These are phyloP conservation scores for Naganishia sp. DNA, from an alignment of 1,284 basidiomycete species.

Conservation along the genomic window DNA sequence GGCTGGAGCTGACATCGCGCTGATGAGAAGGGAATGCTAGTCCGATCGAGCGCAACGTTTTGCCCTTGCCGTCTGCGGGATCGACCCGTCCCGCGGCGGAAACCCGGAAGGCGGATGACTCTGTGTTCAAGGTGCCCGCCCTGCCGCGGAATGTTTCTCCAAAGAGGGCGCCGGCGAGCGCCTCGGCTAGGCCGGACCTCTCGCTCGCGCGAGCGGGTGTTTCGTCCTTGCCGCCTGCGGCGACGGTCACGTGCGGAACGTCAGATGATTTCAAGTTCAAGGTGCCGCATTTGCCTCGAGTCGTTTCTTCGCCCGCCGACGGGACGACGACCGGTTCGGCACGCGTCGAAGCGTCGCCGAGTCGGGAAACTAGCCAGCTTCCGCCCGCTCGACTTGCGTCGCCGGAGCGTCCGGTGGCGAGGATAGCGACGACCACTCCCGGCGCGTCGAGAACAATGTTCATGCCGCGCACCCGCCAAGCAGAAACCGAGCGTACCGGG, in stretches of 20 bases:
- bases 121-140: constrained; percentile 16
- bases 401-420: not conserved
- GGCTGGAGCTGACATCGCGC: not conserved
- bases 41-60: constrained; percentile 15
- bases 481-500: not conserved
- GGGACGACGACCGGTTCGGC: no score
- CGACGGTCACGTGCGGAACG: no score
- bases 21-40: not conserved
- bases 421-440: not conserved
- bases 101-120: not conserved
- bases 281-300: constrained; percentile 15
- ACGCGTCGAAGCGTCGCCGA: no score
- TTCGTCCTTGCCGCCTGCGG: not conserved
- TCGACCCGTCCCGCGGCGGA: not conserved
- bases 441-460: not conserved
- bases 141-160: not conserved
- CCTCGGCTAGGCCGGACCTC: no score
- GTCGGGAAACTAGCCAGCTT: no score
- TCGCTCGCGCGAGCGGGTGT: not conserved
- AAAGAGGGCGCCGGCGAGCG: not conserved
- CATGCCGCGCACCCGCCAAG: not conserved
- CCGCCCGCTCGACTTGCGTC: not conserved
- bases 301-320: not conserved
- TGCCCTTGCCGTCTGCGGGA: not conserved
- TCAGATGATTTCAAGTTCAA: constrained; percentile 6